Base-by-base conservation (phyloP, 1,139 yeast species). In the Blastobotrys persicus region DNA sequence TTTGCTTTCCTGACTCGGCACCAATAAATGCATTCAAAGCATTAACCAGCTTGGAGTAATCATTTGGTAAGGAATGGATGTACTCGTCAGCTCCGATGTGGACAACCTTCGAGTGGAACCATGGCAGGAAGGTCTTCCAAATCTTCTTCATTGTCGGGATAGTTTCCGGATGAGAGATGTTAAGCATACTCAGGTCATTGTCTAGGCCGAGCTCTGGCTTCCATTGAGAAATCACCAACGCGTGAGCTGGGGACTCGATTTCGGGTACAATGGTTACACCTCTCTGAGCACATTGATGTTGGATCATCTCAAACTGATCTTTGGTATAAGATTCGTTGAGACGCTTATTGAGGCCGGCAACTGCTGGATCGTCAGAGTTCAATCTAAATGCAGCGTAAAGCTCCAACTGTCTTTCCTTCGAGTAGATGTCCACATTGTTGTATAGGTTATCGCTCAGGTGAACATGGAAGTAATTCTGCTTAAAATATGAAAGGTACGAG, bases 81-180 rank as follows among this genome's bases (percentile, higher is more conserved):
- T 42, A 42, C 19, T 42, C 45, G 23, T 42, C 45, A 3, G 38
- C 37, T 9, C 45, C 45, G 18, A 42, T 31, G 17, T 31, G 33
- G 18, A 42, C 45, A 16, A 42, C 33, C 26, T 42, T 42, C 9
- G 45, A 28, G n/a, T 42, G 45, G 38, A 42, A 42, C 45, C 45
- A 42, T 7, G 45, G 45, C 23, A 42, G 19, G 14, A 42, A 42
- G 16, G 45, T 42, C n/a, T 42, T 31, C 45, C 45, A 42, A 13
- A 42, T 31, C n/a, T 33, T 42, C n/a, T 42, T 42, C 31, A 42
- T 32, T 2, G 35, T 26, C 16, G 45, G 45, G 17, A 42, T 42
- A 11, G 45, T 42, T 14, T 42, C 38, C 5, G 45, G 45, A 16
- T 31, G 37, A 4, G 45, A 14, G 14, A 42, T 16, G 19, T 42